phyloP scores from a whole-genome alignment of 2,329 filamentous ascomycete genomes.

The Cercospora sp. region DNA sequence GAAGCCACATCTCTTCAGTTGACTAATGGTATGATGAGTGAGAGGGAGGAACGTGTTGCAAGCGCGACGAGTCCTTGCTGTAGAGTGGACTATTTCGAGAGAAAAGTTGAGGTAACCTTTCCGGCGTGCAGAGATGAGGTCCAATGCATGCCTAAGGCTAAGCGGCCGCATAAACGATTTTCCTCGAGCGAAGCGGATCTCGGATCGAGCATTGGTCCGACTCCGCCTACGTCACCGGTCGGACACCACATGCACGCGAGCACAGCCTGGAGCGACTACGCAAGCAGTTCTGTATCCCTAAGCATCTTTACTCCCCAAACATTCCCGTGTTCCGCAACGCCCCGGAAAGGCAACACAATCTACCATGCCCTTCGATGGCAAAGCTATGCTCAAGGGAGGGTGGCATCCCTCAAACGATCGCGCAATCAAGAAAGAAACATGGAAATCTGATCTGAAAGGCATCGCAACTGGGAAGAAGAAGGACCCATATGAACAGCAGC shows the following conservation, averaged over 20 bases:
- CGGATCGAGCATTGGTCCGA: not conserved
- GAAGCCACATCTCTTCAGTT: too few relatives aligned
- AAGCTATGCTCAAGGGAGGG: constrained; percentile 48
- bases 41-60: too few relatives aligned
- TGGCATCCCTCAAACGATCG: constrained; percentile 49
- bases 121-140: not conserved
- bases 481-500: constrained; percentile 45
- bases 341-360: not conserved
- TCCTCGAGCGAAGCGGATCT: not conserved
- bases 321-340: not conserved
- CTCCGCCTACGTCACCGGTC: not conserved
- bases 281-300: not conserved
- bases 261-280: not conserved
- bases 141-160: not conserved
- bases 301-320: not conserved
- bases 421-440: constrained; percentile 58
- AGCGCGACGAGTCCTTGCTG: too few relatives aligned
- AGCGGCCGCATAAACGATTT: not conserved
- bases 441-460: constrained; percentile 44
- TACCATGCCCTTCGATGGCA: constrained; percentile 23
- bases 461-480: constrained; percentile 51
- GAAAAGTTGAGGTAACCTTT: too few relatives aligned
- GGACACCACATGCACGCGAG: not conserved
- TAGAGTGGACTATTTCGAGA: too few relatives aligned
- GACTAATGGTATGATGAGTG: too few relatives aligned